A percentile compares a stretch with the other conserved stretches of the same genome.
phyloP scores from a whole-genome alignment of 306 rosid species.

The Ochetophila trinervis region DNA sequence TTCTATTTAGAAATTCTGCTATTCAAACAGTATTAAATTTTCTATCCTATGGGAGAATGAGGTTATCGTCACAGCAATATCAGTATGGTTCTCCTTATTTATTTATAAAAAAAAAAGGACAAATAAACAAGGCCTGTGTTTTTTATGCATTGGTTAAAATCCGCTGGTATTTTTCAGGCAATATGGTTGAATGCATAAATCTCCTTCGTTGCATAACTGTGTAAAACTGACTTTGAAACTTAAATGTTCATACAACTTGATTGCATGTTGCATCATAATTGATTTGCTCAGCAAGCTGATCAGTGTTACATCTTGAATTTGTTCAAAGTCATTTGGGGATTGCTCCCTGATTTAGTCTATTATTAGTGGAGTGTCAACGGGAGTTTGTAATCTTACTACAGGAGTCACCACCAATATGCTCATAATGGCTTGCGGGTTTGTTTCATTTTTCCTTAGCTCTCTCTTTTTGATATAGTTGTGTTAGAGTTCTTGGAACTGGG shows the following conservation, averaged over 20 bases:
- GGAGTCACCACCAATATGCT: slow-evolving; percentile 29
- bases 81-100: background rate
- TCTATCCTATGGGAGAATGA: background rate
- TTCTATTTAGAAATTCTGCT: background rate
- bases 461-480: slow-evolving; percentile 33
- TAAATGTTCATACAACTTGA: slow-evolving; percentile 17
- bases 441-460: slow-evolving; percentile 32
- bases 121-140: background rate
- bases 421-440: slow-evolving; percentile 33
- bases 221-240: slow-evolving; percentile 4
- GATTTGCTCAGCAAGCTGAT: slow-evolving; percentile 13
- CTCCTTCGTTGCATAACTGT: background rate
- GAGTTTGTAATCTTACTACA: slow-evolving; percentile 29
- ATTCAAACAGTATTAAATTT: background rate
- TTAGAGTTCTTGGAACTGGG: slow-evolving; percentile 40
- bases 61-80: background rate
- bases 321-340: slow-evolving; percentile 12
- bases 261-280: slow-evolving; percentile 3
- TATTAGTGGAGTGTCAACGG: slow-evolving; percentile 17
- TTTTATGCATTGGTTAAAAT: background rate
- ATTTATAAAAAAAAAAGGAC: no score
- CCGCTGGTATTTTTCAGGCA: background rate
- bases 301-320: slow-evolving; percentile 5
- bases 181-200: background rate
- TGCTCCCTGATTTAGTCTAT: slow-evolving; percentile 11